These are phyloP conservation scores for Colletotrichum lentis DNA, from an alignment of 2,329 filamentous ascomycete genomes.

Conservation along the genomic window DNA sequence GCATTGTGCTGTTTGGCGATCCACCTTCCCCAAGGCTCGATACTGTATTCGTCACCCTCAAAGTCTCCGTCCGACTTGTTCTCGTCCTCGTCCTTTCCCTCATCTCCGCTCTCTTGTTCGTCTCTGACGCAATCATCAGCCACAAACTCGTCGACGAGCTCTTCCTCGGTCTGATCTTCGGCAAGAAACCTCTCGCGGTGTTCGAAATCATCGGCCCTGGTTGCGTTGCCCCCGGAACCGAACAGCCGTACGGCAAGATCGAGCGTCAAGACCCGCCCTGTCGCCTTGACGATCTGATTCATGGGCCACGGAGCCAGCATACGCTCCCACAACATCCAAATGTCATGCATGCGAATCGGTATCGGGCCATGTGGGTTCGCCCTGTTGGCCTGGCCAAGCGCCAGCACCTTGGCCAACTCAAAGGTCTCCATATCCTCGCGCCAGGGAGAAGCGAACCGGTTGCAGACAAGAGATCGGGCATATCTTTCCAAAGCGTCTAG, in stretches of 20 bases:
- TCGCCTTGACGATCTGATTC: constrained; percentile 20
- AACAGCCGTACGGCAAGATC: constrained; percentile 17
- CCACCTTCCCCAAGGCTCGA: background rate
- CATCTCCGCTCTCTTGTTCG: background rate
- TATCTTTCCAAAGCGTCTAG: constrained; percentile 18
- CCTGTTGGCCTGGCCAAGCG: background rate
- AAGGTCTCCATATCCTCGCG: constrained; percentile 7
- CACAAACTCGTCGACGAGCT: background rate
- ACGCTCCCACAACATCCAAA: constrained; percentile 20
- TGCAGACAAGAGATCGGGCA: constrained; percentile 11
- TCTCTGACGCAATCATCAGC: background rate
- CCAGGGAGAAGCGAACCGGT: constrained; percentile 11
- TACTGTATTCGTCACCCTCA: background rate
- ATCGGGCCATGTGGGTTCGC: constrained; percentile 22
- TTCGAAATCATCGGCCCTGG: background rate
- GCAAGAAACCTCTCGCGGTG: too few relatives aligned
- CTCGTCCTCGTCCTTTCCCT: background rate
- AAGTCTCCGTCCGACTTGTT: background rate
- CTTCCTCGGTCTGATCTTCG: background rate
- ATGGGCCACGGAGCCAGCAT: constrained; percentile 22
- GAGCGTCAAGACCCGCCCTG: constrained; percentile 13
- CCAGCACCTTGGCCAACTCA: background rate
- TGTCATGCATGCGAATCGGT: background rate
- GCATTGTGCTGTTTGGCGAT: constrained; percentile 7
- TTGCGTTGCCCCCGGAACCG: background rate